Base-by-base conservation (phyloP, 2,329 filamentous ascomycete genomes). In the Penicillium frequentans region DNA sequence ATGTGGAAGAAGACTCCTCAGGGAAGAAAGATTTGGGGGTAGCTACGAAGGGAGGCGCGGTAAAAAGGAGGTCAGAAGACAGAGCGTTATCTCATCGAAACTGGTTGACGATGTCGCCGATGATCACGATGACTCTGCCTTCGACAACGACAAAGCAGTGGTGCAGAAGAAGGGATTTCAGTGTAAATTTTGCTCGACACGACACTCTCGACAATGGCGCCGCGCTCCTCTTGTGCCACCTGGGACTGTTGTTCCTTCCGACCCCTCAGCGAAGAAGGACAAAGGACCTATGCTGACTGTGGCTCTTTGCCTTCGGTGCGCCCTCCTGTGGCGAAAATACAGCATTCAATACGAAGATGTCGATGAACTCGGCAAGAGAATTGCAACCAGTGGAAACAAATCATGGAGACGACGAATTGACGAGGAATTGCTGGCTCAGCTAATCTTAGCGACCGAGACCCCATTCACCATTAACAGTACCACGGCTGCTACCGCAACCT, bases 1-100 rank as follows among this genome's bases (percentile, higher is more conserved):
- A 90, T 90, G 63, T 99, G 95, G 95, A 99, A 99, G 78, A 98
- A 98, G 76, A 91, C 91, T 0, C 84, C 89, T 2, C 87, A 88
- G 57, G 95, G 95, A 42, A 88, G 85, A 70, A 87, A 95, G 66
- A 87, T 99, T 23, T 97, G 95, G 93, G 93, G 91, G 91, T 58
- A 90, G 87, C 63, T 96, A 90, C 67, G 86, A 90, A 50, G 91
- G 90, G 11, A 86, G 93, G 46, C 96, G 96, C 71, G 90, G 91
- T 55, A 96, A 93, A 74, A 96, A 95, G 75, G 91, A 96, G 69
- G 86, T 87, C 26, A 89, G 90, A 67, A 70, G 73, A 27, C 73
- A 76, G 46, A 88, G 87, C 47, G 84, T 84, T 7, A 83, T 84
- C 16, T 86, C 86, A 14, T 64, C 64, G 29, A 96, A 95, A 72